phyloP scores from a whole-genome alignment of 225 moss, liverwort and hornwort genomes.

The Polytrichum formosum region DNA sequence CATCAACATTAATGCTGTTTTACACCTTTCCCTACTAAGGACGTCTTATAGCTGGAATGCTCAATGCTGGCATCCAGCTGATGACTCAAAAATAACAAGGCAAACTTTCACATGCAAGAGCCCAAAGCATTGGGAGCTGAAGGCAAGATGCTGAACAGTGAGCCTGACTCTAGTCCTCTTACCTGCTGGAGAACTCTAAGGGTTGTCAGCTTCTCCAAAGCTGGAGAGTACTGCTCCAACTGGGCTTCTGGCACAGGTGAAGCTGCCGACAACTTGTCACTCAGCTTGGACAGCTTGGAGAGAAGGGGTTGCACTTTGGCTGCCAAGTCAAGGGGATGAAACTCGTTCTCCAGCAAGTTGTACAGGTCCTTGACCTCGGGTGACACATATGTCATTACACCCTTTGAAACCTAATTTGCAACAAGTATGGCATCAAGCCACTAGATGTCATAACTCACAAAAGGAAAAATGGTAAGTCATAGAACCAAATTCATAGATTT shows the following conservation, averaged over 20 bases:
- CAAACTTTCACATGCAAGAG: too few species aligned
- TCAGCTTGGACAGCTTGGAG: conserved; percentile 62
- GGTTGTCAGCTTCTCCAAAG: conserved; percentile 83
- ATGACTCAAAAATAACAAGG: too few species aligned
- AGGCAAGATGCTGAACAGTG: too few species aligned
- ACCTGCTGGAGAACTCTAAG: conserved; percentile 92
- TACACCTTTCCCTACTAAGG: too few species aligned
- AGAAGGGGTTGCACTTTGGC: conserved; percentile 68
- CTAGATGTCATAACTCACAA: neutral
- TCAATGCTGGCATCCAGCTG: too few species aligned
- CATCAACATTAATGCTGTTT: too few species aligned
- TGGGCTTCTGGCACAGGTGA: conserved; percentile 96
- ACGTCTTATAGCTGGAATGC: too few species aligned
- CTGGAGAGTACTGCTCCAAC: conserved; percentile 87
- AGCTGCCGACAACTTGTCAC: conserved; percentile 89
- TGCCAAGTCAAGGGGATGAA: conserved; percentile 86
- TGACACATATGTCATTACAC: conserved; percentile 87
- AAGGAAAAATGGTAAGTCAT: neutral
- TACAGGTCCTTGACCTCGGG: conserved; percentile 88
- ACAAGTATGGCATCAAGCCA: neutral
- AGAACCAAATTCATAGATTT: neutral
- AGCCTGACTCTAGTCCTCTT: neutral
- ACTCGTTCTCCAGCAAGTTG: conserved; percentile 76
- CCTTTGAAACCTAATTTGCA: conserved; percentile 76
- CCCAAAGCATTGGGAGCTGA: too few species aligned